Evolutionary conservation across 2,329 filamentous ascomycete species (phyloP).

Genomic region (Rosellinia necatrix): DNA sequence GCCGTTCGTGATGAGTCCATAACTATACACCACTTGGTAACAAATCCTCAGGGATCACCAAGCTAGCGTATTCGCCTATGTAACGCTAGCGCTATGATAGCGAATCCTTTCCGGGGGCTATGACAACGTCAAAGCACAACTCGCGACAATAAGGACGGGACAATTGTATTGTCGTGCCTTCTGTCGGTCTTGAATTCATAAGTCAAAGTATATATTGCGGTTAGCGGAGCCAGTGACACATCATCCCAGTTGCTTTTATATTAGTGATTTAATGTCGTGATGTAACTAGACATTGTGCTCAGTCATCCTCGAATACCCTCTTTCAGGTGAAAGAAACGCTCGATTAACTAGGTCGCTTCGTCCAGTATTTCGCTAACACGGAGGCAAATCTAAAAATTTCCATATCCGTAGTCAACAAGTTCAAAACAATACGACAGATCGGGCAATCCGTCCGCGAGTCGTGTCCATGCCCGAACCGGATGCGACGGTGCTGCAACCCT

Average conservation of each 20-base stretch:
- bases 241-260: too few relatives aligned
- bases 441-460: slow-evolving; percentile 3
- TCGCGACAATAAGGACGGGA: not conserved
- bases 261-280: too few relatives aligned
- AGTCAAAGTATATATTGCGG: too few relatives aligned
- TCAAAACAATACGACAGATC: not conserved
- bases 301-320: not conserved
- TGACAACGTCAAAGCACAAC: not conserved
- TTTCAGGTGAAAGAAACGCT: not conserved
- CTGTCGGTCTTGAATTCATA: too few relatives aligned
- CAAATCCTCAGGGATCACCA: not conserved
- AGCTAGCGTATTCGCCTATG: not conserved
- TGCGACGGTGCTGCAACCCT: not conserved
- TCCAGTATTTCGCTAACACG: not conserved
- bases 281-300: not conserved
- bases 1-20: too few relatives aligned
- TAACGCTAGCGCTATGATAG: not conserved
- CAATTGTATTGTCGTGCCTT: not conserved
- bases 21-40: too few relatives aligned
- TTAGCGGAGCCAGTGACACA: too few relatives aligned
- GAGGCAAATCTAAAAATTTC: not conserved
- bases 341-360: not conserved
- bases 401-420: not conserved
- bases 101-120: not conserved
- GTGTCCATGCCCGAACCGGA: slow-evolving; percentile 4